These are phyloP conservation scores for Pyropia yezoensis DNA, from an alignment of 23 red algal genomes.

Conservation along the genomic window DNA sequence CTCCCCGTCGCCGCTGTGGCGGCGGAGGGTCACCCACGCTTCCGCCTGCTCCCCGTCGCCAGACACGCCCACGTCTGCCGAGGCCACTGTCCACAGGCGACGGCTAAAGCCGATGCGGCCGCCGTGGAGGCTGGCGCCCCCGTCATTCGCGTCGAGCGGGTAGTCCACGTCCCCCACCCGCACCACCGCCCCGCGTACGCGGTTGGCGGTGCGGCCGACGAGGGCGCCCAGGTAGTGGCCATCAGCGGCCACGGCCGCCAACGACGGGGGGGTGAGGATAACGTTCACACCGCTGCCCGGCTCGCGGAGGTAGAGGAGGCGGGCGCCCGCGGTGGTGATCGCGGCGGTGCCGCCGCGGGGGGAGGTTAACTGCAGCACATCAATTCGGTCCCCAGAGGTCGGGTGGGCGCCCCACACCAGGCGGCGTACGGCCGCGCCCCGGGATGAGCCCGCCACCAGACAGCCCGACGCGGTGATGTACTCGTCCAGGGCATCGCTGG, in stretches of 20 bases:
- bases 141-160: constrained; percentile 36
- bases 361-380: constrained; percentile 30
- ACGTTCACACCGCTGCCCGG: constrained; percentile 10
- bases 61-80: no score
- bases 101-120: constrained; percentile 7
- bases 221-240: constrained; percentile 25
- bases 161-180: constrained; percentile 6
- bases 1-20: no score
- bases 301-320: constrained; percentile 50
- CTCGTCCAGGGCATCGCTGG: no score
- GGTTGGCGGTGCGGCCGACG: constrained; percentile 63
- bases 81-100: no score
- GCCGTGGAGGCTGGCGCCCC: constrained; percentile 38
- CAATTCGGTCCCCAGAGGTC: background rate
- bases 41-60: no score
- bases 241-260: constrained; percentile 35
- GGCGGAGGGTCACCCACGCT: no score
- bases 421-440: no score
- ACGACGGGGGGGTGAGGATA: constrained; percentile 11
- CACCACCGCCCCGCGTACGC: constrained; percentile 31
- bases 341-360: constrained; percentile 32
- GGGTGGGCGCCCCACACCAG: no score
- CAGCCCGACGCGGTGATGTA: no score
- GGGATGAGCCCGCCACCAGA: no score
- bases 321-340: constrained; percentile 45